Percentiles rank a stretch among this genome's conserved stretches.
phyloP scores from a whole-genome alignment of 2,329 filamentous ascomycete genomes.

The Saccharata proteae region DNA sequence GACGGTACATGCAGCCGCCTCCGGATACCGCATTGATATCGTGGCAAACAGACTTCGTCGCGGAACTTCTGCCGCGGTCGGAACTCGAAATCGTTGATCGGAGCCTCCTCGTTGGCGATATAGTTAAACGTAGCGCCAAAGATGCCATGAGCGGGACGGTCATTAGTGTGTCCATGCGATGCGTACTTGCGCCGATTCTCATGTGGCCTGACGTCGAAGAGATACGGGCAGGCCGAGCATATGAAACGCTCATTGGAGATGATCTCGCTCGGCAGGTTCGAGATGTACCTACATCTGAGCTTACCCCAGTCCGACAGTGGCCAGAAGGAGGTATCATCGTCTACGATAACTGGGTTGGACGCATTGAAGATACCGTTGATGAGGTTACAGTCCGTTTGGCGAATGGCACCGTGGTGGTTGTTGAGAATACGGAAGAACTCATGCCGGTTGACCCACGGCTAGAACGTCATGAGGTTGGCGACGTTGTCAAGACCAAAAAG shows the following conservation, averaged over 20 bases:
- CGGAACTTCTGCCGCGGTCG: conserved; percentile 28
- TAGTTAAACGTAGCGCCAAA: conserved; percentile 38
- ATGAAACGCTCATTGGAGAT: conserved; percentile 10
- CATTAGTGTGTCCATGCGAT: conserved; percentile 35
- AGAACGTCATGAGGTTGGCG: conserved; percentile 32
- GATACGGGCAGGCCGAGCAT: conserved; percentile 13
- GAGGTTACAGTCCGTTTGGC: conserved; percentile 39
- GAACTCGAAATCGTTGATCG: conserved; percentile 42
- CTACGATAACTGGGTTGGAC: conserved; percentile 44
- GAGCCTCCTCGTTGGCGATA: conserved; percentile 41
- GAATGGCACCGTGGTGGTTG: conserved; percentile 42
- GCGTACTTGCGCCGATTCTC: conserved; percentile 29
- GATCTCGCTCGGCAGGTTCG: conserved; percentile 19
- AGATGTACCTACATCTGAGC: conserved; percentile 32
- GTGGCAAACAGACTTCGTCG: conserved; percentile 31
- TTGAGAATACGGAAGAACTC: conserved; percentile 34
- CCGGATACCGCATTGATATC: conserved; percentile 39
- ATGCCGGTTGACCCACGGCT: conserved; percentile 21
- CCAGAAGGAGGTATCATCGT: conserved; percentile 41
- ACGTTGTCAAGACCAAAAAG: conserved; percentile 40
- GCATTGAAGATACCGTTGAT: conserved; percentile 37
- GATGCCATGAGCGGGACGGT: conserved; percentile 43
- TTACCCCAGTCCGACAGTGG: conserved; percentile 34
- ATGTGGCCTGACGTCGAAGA: conserved; percentile 9
- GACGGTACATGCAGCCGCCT: conserved; percentile 27